Evolutionary conservation across 2,329 filamentous ascomycete genomes (phyloP), one percentile per base, ranked within the genome.

Genomic region (Aaosphaeria arxii): DNA sequence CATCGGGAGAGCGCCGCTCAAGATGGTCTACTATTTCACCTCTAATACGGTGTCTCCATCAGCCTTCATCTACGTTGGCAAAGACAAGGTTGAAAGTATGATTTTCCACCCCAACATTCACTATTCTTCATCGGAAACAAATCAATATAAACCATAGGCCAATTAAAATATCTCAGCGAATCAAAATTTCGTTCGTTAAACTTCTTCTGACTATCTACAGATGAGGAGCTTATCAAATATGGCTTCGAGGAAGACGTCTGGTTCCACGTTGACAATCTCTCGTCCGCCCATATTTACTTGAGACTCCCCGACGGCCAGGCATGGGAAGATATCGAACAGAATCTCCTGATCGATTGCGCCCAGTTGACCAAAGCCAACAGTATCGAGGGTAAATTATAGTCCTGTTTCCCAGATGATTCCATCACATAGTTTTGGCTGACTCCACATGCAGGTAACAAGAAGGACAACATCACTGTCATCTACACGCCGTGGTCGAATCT

Each of bases 251-350:
- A 95, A 69, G 94, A 99, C 76, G 85, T 99, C 63, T 99, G 94
- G 94, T 99, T 99, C 67, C 94, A 99, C 77, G 94, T 87, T 61
- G 94, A 99, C 77, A 99, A 99, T 70, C 81, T 99, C 32, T 96
- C 91, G 39, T 95, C 89, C 60, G 94, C 94, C 2, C 94, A 99
- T 73, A 90, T 99, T 62, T 99, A 99, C 73, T 83, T 99, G 32
- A 87, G 94, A 32, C 80, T 97, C 58, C 79, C 77, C 11, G 85
- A 92, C 40, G 87, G 84, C 49, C 84, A 94, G 57, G 78, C 81
- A 38, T 99, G 94, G 94, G 91, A 96, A 44, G 73, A 78, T 40
- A 89, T 99, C 50, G 85, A 89, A 0, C 66, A 83, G 52, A 82
- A 83, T 4, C 79, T 99, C 30, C 68, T 99, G 50, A 82, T 79